These are phyloP conservation scores for Plasmodium yoelii DNA, from an alignment of 169 alveolate genomes.

Conservation along the genomic window DNA sequence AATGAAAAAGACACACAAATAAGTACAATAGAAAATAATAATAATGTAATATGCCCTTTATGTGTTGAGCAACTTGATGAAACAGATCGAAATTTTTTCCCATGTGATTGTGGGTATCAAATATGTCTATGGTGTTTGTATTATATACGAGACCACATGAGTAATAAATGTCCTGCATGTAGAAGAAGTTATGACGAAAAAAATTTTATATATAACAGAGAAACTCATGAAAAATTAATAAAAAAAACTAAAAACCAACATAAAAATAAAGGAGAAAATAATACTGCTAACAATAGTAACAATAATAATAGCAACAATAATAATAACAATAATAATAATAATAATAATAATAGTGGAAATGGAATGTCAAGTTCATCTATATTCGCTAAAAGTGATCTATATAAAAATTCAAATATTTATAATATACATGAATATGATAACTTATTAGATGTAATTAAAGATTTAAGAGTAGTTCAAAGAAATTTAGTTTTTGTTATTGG, in stretches of 20 bases:
- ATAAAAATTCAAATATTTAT: constrained; percentile 66
- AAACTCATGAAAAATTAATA: constrained; percentile 49
- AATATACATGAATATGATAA: constrained; percentile 59
- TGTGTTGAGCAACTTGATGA: constrained; percentile 93
- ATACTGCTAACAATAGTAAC: not conserved
- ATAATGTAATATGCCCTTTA: constrained; percentile 86
- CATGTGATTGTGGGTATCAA: constrained; percentile 94
- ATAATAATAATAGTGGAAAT: not conserved
- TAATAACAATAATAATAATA: not conserved
- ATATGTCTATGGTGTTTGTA: constrained; percentile 93
- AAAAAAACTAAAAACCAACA: constrained; percentile 48
- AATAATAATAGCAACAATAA: too few relatives aligned
- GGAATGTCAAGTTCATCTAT: not conserved
- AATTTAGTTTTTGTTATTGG: constrained; percentile 92
- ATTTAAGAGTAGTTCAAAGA: constrained; percentile 92
- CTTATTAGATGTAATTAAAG: constrained; percentile 79
- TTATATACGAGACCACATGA: constrained; percentile 90
- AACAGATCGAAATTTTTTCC: constrained; percentile 91
- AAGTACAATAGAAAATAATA: constrained; percentile 7
- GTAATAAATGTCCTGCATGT: constrained; percentile 94
- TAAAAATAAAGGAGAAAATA: constrained; percentile 48
- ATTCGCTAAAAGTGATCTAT: constrained; percentile 29
- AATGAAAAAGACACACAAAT: not conserved
- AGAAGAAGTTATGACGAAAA: constrained; percentile 91
- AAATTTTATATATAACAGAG: constrained; percentile 81